Conservation (phyloP, 441 rosid genomes). For the Erysimum cheiri region DNA sequence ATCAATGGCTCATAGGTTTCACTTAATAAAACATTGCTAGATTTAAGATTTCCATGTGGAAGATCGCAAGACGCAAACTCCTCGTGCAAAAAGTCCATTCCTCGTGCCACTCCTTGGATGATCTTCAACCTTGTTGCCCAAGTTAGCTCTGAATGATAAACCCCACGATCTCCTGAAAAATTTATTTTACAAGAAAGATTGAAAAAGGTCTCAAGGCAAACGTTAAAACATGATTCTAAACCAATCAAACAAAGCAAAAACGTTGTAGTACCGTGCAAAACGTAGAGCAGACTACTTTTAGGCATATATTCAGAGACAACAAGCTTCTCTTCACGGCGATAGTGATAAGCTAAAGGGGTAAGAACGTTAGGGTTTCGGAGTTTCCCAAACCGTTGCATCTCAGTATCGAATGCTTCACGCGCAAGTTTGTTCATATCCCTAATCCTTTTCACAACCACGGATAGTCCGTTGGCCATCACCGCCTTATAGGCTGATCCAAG, state of each 20-base stretch:
- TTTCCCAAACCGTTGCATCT: constrained; percentile 65
- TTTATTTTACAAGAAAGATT: not conserved
- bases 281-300: constrained; percentile 75
- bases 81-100: constrained; percentile 64
- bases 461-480: constrained; percentile 61
- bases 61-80: constrained; percentile 65
- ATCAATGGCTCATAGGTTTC: constrained; percentile 64
- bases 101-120: constrained; percentile 69
- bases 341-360: constrained; percentile 84
- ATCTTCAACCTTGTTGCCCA: constrained; percentile 76
- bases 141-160: constrained; percentile 61
- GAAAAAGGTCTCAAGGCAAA: not conserved
- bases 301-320: constrained; percentile 77
- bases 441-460: constrained; percentile 88
- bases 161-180: constrained; percentile 74
- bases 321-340: constrained; percentile 80
- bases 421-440: constrained; percentile 73
- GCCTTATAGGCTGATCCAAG: constrained; percentile 93
- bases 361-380: constrained; percentile 65
- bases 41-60: constrained; percentile 93
- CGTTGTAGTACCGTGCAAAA: constrained; percentile 68
- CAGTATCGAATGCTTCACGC: constrained; percentile 67
- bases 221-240: not conserved
- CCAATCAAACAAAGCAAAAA: not conserved
- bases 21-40: constrained; percentile 73